Evolutionary conservation across 805 yeast genomes (phyloP).

Genomic region (Blastobotrys muscicola): DNA sequence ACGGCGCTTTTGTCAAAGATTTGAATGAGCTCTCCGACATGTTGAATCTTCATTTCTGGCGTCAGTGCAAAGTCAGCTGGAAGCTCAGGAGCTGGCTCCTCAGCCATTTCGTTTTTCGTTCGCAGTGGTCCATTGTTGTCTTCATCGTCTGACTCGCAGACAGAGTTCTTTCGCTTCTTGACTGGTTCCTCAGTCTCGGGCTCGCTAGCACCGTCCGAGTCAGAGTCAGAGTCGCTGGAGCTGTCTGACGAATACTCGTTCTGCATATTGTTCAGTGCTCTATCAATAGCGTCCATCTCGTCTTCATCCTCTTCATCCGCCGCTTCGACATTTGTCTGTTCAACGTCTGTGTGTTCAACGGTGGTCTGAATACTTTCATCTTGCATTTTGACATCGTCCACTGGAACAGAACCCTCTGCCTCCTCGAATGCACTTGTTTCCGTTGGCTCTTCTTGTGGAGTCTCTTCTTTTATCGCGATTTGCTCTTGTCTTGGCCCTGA

Average conservation of each 20-base stretch:
- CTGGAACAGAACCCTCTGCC: neutral
- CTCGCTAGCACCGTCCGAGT: slow-evolving; percentile 2
- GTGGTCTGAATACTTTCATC: neutral
- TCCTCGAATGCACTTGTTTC: slow-evolving; percentile 4
- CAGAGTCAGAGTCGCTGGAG: slow-evolving; percentile 8
- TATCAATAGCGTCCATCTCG: slow-evolving; percentile 3
- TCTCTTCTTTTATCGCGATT: neutral
- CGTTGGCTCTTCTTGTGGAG: slow-evolving; percentile 5
- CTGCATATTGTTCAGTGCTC: slow-evolving; percentile 6
- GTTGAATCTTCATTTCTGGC: slow-evolving; percentile 55
- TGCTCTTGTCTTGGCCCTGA: slow-evolving; percentile 2
- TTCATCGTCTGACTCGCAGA: slow-evolving; percentile 14
- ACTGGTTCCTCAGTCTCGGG: slow-evolving; percentile 1
- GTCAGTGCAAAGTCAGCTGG: slow-evolving; percentile 58
- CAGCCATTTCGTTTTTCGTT: slow-evolving; percentile 67
- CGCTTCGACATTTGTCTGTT: neutral
- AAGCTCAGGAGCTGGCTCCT: slow-evolving; percentile 56
- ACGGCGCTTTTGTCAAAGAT: slow-evolving; percentile 66
- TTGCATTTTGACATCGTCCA: no score
- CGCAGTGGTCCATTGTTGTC: slow-evolving; percentile 49
- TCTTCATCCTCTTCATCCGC: neutral
- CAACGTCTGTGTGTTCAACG: neutral
- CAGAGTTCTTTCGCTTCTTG: slow-evolving; percentile 12
- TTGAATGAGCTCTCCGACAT: slow-evolving; percentile 58
- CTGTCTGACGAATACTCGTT: slow-evolving; percentile 17